Evolutionary conservation across 2,329 filamentous ascomycete genomes (phyloP).

Genomic region (Coleophoma crateriformis): DNA sequence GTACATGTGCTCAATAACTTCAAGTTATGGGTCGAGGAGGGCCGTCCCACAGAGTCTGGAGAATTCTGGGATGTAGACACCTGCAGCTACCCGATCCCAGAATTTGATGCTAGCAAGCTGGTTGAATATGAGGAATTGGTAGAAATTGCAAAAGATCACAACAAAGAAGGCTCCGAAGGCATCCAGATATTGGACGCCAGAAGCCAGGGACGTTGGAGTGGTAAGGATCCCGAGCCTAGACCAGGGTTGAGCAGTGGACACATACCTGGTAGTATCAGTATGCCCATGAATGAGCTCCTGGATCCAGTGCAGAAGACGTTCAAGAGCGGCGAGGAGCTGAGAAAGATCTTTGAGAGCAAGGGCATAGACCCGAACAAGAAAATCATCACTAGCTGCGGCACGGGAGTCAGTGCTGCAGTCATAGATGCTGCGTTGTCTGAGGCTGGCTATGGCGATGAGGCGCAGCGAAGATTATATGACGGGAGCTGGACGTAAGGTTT

Average conservation of each 20-base stretch:
- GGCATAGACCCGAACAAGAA: conserved; percentile 74
- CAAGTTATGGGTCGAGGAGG: conserved; percentile 83
- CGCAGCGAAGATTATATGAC: conserved; percentile 77
- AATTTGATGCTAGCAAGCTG: conserved; percentile 56
- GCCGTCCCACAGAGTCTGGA: conserved; percentile 76
- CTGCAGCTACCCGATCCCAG: conserved; percentile 57
- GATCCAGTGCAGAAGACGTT: conserved; percentile 80
- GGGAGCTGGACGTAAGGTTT: conserved; percentile 91
- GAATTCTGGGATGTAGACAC: conserved; percentile 63
- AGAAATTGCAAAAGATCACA: conserved; percentile 67
- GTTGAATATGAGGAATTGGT: conserved; percentile 78
- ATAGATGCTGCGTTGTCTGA: conserved; percentile 82
- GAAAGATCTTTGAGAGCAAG: conserved; percentile 71
- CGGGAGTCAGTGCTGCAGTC: conserved; percentile 87
- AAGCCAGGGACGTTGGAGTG: conserved; percentile 72
- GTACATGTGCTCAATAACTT: conserved; percentile 97
- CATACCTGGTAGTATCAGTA: conserved; percentile 79
- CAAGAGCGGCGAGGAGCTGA: conserved; percentile 65
- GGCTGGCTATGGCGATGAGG: conserved; percentile 64
- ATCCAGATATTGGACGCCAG: conserved; percentile 89
- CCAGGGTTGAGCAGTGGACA: conserved; percentile 84
- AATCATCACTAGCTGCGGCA: conserved; percentile 85
- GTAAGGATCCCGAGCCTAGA: conserved; percentile 79
- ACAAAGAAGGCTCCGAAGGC: conserved; percentile 77
- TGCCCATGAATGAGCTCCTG: conserved; percentile 75